Evolutionary conservation across 2,329 filamentous ascomycete species (phyloP).

Genomic region (Keithomyces neogunnii): DNA sequence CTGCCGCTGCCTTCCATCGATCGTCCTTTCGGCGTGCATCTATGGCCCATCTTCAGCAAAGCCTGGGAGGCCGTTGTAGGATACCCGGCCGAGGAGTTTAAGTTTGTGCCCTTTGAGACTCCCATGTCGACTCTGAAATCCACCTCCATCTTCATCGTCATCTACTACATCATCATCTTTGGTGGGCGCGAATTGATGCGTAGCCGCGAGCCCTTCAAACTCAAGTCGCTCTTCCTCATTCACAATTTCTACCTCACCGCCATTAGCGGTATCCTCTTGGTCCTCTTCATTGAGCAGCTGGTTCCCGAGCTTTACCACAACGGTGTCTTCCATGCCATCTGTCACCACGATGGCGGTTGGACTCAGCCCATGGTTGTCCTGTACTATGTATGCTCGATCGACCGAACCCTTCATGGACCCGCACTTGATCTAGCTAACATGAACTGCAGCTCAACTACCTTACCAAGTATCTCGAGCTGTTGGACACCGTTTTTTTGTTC

Average conservation of each 20-base stretch:
- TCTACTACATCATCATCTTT: conserved; percentile 92
- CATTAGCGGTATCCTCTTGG: conserved; percentile 73
- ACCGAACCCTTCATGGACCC: neutral
- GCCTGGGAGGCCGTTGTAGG: conserved; percentile 68
- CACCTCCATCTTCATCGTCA: conserved; percentile 68
- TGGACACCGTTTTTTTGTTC: conserved; percentile 95
- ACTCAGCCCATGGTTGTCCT: conserved; percentile 86
- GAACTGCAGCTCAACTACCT: conserved; percentile 85
- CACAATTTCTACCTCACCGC: conserved; percentile 93
- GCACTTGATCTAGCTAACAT: neutral
- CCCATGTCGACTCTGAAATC: conserved; percentile 85
- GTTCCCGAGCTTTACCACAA: conserved; percentile 71
- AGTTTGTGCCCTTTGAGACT: conserved; percentile 72
- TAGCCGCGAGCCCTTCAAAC: conserved; percentile 73
- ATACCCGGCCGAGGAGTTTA: conserved; percentile 79
- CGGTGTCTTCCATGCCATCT: conserved; percentile 87
- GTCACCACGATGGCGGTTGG: conserved; percentile 74
- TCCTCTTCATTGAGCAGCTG: conserved; percentile 84
- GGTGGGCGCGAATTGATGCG: conserved; percentile 90
- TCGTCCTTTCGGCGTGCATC: conserved; percentile 78
- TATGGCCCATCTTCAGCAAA: conserved; percentile 95
- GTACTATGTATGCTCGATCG: conserved; percentile 70
- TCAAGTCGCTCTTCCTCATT: conserved; percentile 84
- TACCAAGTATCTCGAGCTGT: conserved; percentile 92
- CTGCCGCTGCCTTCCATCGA: conserved; percentile 73